These are phyloP conservation scores for Gossypium mustelinum DNA, from an alignment of 345 rosid species.

Conservation along the genomic window DNA sequence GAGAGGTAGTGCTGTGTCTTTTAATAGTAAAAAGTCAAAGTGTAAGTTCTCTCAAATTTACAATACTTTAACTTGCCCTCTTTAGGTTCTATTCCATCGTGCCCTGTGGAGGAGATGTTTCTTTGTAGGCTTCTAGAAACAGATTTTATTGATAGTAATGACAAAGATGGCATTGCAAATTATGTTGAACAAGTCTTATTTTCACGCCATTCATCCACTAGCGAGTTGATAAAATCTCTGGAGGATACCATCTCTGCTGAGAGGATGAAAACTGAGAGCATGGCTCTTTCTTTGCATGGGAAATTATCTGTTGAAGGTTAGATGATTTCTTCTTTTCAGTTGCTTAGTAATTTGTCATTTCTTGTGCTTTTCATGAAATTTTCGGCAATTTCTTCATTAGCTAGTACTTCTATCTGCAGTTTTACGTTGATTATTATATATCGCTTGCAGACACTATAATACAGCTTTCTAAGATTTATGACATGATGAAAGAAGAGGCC, in stretches of 20 bases:
- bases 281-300: constrained; percentile 40
- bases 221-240: constrained; percentile 61
- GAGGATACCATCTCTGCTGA: constrained; percentile 60
- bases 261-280: constrained; percentile 52
- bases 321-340: constrained; percentile 29
- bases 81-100: constrained; percentile 67
- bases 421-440: constrained; percentile 10
- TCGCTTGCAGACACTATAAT: constrained; percentile 46
- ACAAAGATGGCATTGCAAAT: constrained; percentile 37
- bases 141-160: constrained; percentile 46
- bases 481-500: constrained; percentile 81
- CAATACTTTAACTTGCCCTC: constrained; percentile 24
- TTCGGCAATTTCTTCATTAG: constrained; percentile 16
- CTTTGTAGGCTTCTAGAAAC: constrained; percentile 70
- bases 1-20: background rate
- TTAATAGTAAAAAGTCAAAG: background rate
- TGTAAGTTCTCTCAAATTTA: background rate
- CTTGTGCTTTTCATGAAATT: constrained; percentile 16
- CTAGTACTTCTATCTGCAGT: background rate
- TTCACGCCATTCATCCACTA: constrained; percentile 55
- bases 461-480: constrained; percentile 62
- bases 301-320: constrained; percentile 61
- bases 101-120: constrained; percentile 69
- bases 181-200: constrained; percentile 62
- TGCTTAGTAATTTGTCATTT: constrained; percentile 16